Conservation (phyloP, 306 rosid genomes). For the Cucurbita ficifolia region DNA sequence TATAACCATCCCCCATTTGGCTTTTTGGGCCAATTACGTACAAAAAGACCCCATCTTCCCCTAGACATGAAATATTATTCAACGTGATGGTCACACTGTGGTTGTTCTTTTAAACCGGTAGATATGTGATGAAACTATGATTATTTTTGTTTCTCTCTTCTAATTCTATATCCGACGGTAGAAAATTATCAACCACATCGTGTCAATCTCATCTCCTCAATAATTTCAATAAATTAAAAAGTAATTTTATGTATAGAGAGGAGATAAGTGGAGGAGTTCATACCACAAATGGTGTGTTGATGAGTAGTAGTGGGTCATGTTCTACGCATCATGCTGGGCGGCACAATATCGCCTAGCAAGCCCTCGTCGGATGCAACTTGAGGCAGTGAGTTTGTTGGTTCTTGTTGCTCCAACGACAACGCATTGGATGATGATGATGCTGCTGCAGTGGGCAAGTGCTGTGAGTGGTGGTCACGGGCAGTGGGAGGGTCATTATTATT, state of each 20-base stretch:
- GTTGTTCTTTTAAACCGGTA: no score
- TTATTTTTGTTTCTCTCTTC: no score
- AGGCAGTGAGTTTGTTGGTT: slow-evolving; percentile 1
- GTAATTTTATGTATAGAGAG: neutral
- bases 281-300: neutral
- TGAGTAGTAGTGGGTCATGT: neutral
- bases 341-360: slow-evolving; percentile 78
- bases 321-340: slow-evolving; percentile 56
- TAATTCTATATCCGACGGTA: no score
- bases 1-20: neutral
- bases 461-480: slow-evolving; percentile 6
- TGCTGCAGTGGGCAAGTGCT: neutral
- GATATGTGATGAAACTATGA: no score
- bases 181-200: no score
- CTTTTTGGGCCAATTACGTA: neutral
- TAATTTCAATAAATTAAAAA: neutral
- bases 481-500: neutral
- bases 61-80: neutral
- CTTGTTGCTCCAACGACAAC: neutral
- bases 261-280: neutral
- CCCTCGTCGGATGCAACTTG: slow-evolving; percentile 40
- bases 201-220: neutral
- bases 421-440: slow-evolving; percentile 7
- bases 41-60: neutral
- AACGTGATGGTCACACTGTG: neutral